A percentile compares a stretch with the other conserved stretches of the same genome.
Evolutionary conservation across 495 filamentous ascomycete genomes (phyloP).

Genomic region (Thozetella sp.): DNA sequence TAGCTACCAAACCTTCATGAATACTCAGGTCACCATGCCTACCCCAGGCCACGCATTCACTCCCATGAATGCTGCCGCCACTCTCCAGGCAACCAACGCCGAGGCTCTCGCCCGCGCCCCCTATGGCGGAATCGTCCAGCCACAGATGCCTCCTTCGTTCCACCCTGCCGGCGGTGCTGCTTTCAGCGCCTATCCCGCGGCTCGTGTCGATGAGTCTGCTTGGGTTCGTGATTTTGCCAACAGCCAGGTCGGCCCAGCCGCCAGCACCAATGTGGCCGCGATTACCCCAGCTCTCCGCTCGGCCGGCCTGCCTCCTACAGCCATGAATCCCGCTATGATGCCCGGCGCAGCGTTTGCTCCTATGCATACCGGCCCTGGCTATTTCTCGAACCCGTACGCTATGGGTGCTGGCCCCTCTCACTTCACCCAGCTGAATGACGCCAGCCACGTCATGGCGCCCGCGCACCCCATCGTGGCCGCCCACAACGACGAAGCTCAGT

Average conservation of each 20-base stretch:
- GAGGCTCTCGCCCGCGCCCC: background rate
- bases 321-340: slow-evolving; percentile 7
- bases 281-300: slow-evolving; percentile 1
- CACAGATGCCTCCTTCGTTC: no score
- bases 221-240: slow-evolving; percentile 27
- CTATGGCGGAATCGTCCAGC: no score
- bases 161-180: background rate
- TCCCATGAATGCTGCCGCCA: background rate
- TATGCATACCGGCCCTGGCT: slow-evolving; percentile 3
- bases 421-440: no score
- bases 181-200: background rate
- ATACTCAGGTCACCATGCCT: slow-evolving; percentile 6
- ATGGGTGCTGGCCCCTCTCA: no score
- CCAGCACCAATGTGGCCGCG: slow-evolving; percentile 4
- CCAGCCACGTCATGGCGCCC: background rate
- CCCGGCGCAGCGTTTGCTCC: slow-evolving; percentile 7
- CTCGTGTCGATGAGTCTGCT: background rate
- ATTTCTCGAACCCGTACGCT: background rate
- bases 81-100: background rate
- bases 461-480: slow-evolving; percentile 4
- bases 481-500: slow-evolving; percentile 23
- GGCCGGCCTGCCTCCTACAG: slow-evolving; percentile 3
- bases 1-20: slow-evolving; percentile 6
- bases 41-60: slow-evolving; percentile 4
- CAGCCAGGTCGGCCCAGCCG: slow-evolving; percentile 17